Base-by-base conservation (phyloP, 345 rosid genomes). In the Citrus reticulata region DNA sequence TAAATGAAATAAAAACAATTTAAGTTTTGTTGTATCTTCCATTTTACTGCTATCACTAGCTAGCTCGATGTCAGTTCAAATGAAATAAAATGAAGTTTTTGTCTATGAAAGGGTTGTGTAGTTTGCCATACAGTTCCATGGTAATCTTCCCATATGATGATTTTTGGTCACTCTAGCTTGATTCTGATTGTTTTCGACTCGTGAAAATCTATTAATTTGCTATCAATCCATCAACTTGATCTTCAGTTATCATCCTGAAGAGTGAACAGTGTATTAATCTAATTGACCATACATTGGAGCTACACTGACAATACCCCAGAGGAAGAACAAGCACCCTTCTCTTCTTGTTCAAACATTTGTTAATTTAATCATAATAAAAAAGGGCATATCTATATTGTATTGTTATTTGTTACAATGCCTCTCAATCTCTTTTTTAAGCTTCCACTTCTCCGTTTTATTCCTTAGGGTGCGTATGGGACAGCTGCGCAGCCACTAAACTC, bases 391-490 rank as follows among this genome's bases (percentile, higher is more conserved):
- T 9, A 40, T 40, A 40, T 0, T 40, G 13, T 40, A 40, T 40
- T 40, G 46, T 40, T 40, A 40, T 40, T 9, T 9, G 46, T 1
- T 9, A 9, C 46, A 40, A 40, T 0, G 13, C 4, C 46, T 40
- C 46, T 40, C 46, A 9, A 40, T 40, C 46, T 40, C 3, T 40
- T 9, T 9, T 40, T 40, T 1, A 40, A 40, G 46, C 46, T 9
- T 40, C 13, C 13, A 40, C 2, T 9, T 40, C 46, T 40, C 46
- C 13, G 3, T 40, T 40, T 39, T 1, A 9, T 4, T 40, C 11
- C 42, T 9, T 9, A 0, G 42, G 2, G 42, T 39, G 42, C 0
- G 11, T 9, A 0, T 39, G 0, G 3, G 13, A 1, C 11, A 40
- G 46, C 13, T 40, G 46, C 13, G 3, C 42, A 8, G 42, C 3